Evolutionary conservation across 495 filamentous ascomycete species (phyloP).

Genomic region (Penicillium diatomitis): DNA sequence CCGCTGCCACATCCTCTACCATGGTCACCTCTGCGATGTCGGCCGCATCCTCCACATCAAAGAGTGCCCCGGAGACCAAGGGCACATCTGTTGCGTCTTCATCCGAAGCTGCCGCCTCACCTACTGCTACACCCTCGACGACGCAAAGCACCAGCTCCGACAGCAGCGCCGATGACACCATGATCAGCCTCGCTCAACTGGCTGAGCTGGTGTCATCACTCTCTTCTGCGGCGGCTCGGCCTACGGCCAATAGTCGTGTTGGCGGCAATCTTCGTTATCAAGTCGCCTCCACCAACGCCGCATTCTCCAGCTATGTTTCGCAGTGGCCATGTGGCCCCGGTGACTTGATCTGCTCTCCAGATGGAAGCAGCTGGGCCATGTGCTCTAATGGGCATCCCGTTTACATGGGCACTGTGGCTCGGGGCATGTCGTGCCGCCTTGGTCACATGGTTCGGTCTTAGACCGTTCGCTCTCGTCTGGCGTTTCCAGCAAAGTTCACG

Average conservation of each 20-base stretch:
- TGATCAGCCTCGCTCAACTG: not conserved
- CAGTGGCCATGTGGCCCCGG: slow-evolving; percentile 17
- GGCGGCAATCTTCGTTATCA: not conserved
- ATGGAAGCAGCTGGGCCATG: slow-evolving; percentile 29
- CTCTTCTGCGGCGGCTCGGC: too few relatives aligned
- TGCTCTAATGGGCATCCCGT: slow-evolving; percentile 25
- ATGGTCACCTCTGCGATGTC: not conserved
- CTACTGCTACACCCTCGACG: not conserved
- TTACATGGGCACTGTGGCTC: slow-evolving; percentile 33
- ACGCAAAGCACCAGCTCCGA: not conserved
- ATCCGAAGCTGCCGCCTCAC: not conserved
- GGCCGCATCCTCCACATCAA: not conserved
- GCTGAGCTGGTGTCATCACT: too few relatives aligned
- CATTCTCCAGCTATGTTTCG: slow-evolving; percentile 8
- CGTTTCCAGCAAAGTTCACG: too few relatives aligned
- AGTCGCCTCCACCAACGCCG: slow-evolving; percentile 12
- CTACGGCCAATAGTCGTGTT: slow-evolving; percentile 1
- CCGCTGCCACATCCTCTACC: not conserved
- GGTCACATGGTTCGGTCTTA: slow-evolving; percentile 18
- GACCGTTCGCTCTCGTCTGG: too few relatives aligned
- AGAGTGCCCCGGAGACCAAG: not conserved
- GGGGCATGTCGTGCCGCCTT: slow-evolving; percentile 28
- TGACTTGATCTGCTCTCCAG: slow-evolving; percentile 29
- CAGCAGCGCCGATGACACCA: not conserved
- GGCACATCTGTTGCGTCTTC: not conserved